phyloP scores from a whole-genome alignment of 2,329 filamentous ascomycete species.

The Emmonsiellopsis sp. region DNA sequence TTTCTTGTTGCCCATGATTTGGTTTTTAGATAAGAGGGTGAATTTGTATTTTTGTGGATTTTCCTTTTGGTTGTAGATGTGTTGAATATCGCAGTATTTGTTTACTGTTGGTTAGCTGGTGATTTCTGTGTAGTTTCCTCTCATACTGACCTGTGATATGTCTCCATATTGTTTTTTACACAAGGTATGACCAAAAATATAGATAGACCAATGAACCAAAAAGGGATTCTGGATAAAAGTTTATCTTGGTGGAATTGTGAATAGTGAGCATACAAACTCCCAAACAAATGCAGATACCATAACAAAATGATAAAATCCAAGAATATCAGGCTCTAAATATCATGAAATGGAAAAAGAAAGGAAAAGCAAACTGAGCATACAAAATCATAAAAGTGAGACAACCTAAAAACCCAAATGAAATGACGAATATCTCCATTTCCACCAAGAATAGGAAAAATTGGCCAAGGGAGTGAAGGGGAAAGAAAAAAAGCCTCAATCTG shows the following conservation, averaged over 20 bases:
- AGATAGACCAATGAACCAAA: not conserved
- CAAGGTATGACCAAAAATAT: not conserved
- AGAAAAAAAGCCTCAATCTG: slow-evolving; percentile 7
- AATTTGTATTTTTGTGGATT: no score
- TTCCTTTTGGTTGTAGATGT: no score
- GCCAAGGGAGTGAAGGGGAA: not conserved
- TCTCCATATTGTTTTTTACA: not conserved
- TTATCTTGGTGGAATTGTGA: not conserved
- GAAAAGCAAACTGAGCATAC: not conserved
- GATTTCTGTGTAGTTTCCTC: not conserved
- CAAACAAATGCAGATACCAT: not conserved
- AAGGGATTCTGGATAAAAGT: not conserved
- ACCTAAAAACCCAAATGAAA: not conserved
- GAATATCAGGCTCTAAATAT: no score
- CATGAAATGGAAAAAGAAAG: not conserved
- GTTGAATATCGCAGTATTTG: no score
- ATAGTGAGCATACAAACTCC: not conserved
- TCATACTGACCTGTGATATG: not conserved
- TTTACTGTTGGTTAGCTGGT: not conserved
- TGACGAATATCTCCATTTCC: not conserved
- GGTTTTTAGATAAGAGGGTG: no score
- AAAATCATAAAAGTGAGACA: not conserved
- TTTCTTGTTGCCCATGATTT: not conserved
- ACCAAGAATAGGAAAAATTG: not conserved
- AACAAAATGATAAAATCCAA: no score